Evolutionary conservation across 2,329 filamentous ascomycete species (phyloP), one percentile per base, ranked within the genome.

Genomic region (Graphilbum ipis-grandicollis): DNA sequence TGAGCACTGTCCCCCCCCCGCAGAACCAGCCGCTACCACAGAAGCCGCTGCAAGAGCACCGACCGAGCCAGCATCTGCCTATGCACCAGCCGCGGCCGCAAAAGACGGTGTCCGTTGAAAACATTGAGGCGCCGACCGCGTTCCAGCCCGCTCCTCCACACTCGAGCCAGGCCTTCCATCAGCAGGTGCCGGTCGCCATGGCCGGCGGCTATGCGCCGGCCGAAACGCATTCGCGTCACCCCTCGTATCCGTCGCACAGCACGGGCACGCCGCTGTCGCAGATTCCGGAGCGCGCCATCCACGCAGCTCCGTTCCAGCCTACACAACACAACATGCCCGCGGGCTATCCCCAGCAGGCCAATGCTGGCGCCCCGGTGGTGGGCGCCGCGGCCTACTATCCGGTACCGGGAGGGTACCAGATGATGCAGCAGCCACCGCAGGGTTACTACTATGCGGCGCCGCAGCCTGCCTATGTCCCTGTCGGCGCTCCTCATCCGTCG

Each of bases 21-120:
- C 74, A 76, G 48, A 65, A 57, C 12, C 66, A 73, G 44, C 65
- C 66, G 19, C 63, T 72, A 19, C 69, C 66, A 13, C 68, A 71
- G 49, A 72, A 68, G 50, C 70, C 70, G 21, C 66, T 69, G 53
- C 63, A 71, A 46, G 69, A 76, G 50, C 73, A 63, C 46, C 59
- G 65, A 31, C 56, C 63, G 5, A 62, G 53, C 44, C 55, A 59
- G 31, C 56, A 59, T 32, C 61, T 71, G 46, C 71, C 84, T 1
- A 93, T 96, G 75, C 83, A 96, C 53, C 90, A 96, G 53, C 90
- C 90, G 39, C 79, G 83, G 36, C 88, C 90, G 9, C 86, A 96
- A 55, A 96, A 96, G 63, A 69, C 85, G 6, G 83, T 96, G 23
- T 94, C 86, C 9, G 75, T 96, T 40, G 82, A 84, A 39, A 85